Percentiles rank a stretch among this genome's conserved stretches.
Evolutionary conservation across 192 early-diverging fungal genomes (phyloP).

Genomic region (Mortierella hygrophila): DNA sequence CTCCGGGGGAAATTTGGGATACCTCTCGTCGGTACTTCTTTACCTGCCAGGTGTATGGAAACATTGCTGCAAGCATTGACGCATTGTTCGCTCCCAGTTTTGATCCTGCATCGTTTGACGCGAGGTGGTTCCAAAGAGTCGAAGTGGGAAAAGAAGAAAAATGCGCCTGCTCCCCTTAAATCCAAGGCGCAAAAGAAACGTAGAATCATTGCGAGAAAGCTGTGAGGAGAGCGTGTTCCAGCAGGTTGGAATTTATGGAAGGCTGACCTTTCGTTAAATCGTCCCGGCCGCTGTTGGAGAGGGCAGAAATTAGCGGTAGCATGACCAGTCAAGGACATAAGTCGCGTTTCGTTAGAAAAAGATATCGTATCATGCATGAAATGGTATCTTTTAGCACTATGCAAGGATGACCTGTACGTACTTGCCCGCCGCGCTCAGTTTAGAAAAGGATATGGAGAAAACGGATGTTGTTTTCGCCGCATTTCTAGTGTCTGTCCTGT

Average conservation of each 20-base stretch:
- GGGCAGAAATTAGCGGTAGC: not conserved
- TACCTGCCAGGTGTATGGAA: not conserved
- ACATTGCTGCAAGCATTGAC: not conserved
- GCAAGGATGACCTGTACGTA: not conserved
- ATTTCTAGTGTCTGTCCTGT: not conserved
- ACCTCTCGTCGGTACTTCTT: not conserved
- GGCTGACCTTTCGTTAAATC: not conserved
- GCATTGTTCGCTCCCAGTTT: not conserved
- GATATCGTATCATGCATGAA: not conserved
- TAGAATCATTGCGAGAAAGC: not conserved
- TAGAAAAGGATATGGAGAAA: not conserved
- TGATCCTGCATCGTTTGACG: not conserved
- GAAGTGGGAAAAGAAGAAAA: not conserved
- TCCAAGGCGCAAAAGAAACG: not conserved
- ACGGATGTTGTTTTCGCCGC: not conserved
- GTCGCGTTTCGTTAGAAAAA: not conserved
- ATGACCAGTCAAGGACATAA: not conserved
- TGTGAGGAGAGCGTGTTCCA: not conserved
- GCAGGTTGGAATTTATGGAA: not conserved
- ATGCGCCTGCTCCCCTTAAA: not conserved
- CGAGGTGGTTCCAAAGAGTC: not conserved
- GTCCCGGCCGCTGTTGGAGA: not conserved
- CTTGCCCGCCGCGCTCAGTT: not conserved
- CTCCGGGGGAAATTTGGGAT: not conserved
- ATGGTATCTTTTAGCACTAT: not conserved